These are phyloP conservation scores for Castanea sativa DNA, from an alignment of 306 rosid species.

Conservation along the genomic window DNA sequence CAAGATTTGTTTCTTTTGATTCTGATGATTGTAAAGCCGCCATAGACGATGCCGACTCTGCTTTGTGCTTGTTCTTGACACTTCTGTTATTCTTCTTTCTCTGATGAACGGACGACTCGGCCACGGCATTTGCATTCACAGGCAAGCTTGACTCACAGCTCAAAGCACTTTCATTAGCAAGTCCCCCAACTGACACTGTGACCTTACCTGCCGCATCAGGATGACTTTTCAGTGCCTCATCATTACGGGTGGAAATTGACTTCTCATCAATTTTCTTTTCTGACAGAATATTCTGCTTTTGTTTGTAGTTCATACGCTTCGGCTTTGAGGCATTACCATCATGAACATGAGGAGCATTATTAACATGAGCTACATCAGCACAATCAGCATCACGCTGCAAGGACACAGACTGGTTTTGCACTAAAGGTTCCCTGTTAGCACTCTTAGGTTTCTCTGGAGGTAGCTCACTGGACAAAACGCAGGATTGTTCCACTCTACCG, in stretches of 20 bases:
- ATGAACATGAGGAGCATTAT: slow-evolving; percentile 39
- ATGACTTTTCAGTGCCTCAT: slow-evolving; percentile 36
- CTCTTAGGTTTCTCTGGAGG: slow-evolving; percentile 31
- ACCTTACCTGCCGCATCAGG: slow-evolving; percentile 29
- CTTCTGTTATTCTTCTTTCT: slow-evolving; percentile 67
- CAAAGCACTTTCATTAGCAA: slow-evolving; percentile 29
- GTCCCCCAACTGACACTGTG: slow-evolving; percentile 36
- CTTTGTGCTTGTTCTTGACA: slow-evolving; percentile 63
- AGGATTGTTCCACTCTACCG: slow-evolving; percentile 31
- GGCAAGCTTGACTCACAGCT: slow-evolving; percentile 32
- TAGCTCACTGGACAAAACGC: slow-evolving; percentile 32
- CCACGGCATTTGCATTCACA: slow-evolving; percentile 31
- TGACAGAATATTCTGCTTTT: slow-evolving; percentile 48
- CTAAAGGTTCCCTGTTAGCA: slow-evolving; percentile 36
- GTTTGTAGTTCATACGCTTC: slow-evolving; percentile 55
- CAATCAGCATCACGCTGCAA: slow-evolving; percentile 44
- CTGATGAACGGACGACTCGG: slow-evolving; percentile 44
- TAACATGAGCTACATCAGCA: slow-evolving; percentile 32
- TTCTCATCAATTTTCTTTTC: slow-evolving; percentile 45
- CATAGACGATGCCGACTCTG: slow-evolving; percentile 40
- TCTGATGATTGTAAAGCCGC: slow-evolving; percentile 29
- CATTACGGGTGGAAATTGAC: slow-evolving; percentile 28
- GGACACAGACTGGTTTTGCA: slow-evolving; percentile 38
- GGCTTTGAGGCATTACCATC: slow-evolving; percentile 55
- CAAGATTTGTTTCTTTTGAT: slow-evolving; percentile 45